Evolutionary conservation across 768 basidiomycete species (phyloP).

Genomic region (Panaeolus cyanescens): DNA sequence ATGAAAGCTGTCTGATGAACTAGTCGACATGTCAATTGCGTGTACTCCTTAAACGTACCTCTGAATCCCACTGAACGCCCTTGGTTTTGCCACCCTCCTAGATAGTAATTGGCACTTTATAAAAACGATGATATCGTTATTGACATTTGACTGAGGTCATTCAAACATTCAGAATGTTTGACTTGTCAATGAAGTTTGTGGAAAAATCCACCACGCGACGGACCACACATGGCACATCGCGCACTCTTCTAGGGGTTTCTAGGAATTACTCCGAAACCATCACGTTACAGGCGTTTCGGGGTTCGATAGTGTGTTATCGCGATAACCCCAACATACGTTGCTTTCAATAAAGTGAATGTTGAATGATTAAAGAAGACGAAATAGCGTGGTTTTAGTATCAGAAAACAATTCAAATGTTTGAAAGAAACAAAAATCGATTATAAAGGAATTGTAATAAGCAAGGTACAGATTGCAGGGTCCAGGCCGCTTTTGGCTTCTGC

Average conservation of each 20-base stretch:
- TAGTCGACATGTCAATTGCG: no score
- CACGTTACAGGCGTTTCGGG: not conserved
- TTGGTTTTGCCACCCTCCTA: no score
- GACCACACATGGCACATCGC: not conserved
- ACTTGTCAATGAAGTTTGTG: no score
- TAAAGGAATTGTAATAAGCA: not conserved
- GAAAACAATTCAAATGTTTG: not conserved
- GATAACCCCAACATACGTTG: not conserved
- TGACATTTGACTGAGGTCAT: no score
- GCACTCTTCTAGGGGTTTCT: not conserved
- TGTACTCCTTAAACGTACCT: no score
- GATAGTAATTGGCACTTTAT: no score
- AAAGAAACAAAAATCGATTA: not conserved
- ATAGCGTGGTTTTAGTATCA: no score
- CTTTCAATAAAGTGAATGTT: not conserved
- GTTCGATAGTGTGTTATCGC: not conserved
- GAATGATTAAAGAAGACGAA: not conserved
- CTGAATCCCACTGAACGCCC: no score
- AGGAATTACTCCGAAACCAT: constrained; percentile 1
- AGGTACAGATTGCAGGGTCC: constrained; percentile 2
- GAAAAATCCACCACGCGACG: not conserved
- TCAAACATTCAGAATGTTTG: no score
- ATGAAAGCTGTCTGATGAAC: no score
- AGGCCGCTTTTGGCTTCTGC: constrained; percentile 3
- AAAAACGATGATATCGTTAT: no score